These are phyloP conservation scores for Hygrophoropsis aurantiaca DNA, from an alignment of 768 basidiomycete species.

Conservation along the genomic window DNA sequence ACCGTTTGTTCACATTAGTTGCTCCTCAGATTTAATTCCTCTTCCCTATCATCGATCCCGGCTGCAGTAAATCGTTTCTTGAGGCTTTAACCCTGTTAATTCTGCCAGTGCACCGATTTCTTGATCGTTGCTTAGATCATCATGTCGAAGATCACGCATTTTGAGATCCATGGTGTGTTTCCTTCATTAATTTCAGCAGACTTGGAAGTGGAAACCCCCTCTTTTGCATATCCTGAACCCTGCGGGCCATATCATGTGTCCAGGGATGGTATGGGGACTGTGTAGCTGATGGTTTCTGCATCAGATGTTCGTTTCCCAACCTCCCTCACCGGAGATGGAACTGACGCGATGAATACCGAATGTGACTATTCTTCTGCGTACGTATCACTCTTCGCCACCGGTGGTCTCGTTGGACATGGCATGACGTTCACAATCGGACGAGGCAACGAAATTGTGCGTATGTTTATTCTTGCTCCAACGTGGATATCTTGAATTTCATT, in stretches of 20 bases:
- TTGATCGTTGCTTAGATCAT: neutral
- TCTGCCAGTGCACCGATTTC: too few relatives aligned
- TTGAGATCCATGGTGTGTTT: slow-evolving; percentile 54
- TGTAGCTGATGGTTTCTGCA: neutral
- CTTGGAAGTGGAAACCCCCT: too few relatives aligned
- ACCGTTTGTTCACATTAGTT: too few relatives aligned
- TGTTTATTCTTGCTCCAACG: neutral
- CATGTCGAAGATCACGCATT: slow-evolving; percentile 51
- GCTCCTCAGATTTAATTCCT: too few relatives aligned
- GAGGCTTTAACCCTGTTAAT: too few relatives aligned
- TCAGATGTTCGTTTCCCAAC: slow-evolving; percentile 92
- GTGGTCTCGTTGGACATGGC: slow-evolving; percentile 83
- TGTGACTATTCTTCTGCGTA: slow-evolving; percentile 97
- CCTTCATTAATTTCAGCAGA: neutral
- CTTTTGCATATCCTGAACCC: too few relatives aligned
- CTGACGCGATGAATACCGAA: slow-evolving; percentile 95
- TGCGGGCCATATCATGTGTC: too few relatives aligned
- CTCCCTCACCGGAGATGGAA: slow-evolving; percentile 86
- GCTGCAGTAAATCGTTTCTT: too few relatives aligned
- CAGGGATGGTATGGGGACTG: neutral
- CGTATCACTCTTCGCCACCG: slow-evolving; percentile 67
- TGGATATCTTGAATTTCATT: too few relatives aligned
- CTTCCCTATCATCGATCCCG: too few relatives aligned
- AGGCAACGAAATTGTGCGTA: slow-evolving; percentile 87
- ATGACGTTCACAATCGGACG: slow-evolving; percentile 96